A percentile compares a stretch with the other conserved stretches of the same genome.
Conservation (phyloP, 306 rosid species). For the Acacia acuminata region DNA sequence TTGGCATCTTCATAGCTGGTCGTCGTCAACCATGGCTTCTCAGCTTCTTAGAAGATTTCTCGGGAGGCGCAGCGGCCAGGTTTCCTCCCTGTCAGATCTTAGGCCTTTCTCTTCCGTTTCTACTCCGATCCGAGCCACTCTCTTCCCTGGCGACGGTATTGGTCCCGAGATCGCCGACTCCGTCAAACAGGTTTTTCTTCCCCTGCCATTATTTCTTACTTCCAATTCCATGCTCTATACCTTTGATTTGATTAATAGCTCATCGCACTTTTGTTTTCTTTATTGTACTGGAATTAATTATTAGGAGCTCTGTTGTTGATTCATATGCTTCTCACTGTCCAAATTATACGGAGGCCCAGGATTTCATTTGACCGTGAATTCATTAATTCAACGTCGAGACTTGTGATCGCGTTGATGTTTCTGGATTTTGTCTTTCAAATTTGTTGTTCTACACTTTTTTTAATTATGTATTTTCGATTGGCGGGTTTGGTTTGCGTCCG, state of each 20-base stretch:
- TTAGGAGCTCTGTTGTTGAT: background rate
- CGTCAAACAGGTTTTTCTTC: constrained; percentile 57
- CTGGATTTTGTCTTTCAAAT: background rate
- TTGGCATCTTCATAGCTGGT: background rate
- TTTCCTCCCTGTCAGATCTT: constrained; percentile 43
- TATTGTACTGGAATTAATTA: background rate
- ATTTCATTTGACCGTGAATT: background rate
- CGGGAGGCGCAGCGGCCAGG: constrained; percentile 52
- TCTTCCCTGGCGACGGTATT: constrained; percentile 83
- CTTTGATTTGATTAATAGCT: background rate
- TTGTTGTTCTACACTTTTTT: background rate
- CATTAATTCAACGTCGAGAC: background rate
- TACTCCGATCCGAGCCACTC: constrained; percentile 83
- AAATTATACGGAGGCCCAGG: background rate
- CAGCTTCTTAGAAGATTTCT: constrained; percentile 65
- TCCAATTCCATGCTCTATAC: background rate
- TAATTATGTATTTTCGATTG: background rate
- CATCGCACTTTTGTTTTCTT: background rate
- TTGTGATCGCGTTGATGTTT: background rate
- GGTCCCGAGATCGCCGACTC: constrained; percentile 83
- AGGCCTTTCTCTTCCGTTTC: constrained; percentile 67
- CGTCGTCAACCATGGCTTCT: constrained; percentile 49
- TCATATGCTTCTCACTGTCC: background rate
- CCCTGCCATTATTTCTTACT: background rate
- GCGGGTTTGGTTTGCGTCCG: background rate